A percentile compares a stretch with the other conserved stretches of the same genome.
These are phyloP conservation scores for Phascolomyces articulosus DNA, from an alignment of 371 early-diverging fungal species.

Conservation along the genomic window DNA sequence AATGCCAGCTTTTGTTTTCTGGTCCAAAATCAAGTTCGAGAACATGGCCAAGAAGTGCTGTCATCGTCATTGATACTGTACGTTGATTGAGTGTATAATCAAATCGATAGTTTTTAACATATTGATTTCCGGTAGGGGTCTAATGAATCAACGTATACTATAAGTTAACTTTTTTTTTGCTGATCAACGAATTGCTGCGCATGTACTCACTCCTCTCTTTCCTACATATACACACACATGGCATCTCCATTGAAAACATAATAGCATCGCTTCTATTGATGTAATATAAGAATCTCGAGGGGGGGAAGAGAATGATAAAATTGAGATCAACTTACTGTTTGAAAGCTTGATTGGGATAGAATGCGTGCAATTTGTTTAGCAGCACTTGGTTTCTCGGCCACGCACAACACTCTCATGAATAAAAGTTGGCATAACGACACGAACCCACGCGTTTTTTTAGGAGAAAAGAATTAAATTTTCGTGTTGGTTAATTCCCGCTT, in stretches of 20 bases:
- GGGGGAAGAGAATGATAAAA: not conserved
- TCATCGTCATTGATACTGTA: slow-evolving; percentile 78
- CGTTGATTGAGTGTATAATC: slow-evolving; percentile 59
- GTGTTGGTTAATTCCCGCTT: not conserved
- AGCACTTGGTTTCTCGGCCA: slow-evolving; percentile 99
- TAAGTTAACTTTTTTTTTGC: not conserved
- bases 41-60: slow-evolving; percentile 87
- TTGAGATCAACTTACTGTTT: slow-evolving; percentile 34
- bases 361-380: slow-evolving; percentile 90
- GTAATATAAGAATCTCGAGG: too few relatives aligned
- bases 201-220: too few relatives aligned
- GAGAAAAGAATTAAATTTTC: not conserved
- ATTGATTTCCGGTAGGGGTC: slow-evolving; percentile 54
- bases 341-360: slow-evolving; percentile 57
- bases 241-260: too few relatives aligned
- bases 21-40: slow-evolving; percentile 65
- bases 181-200: not conserved
- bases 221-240: not conserved
- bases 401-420: slow-evolving; percentile 84
- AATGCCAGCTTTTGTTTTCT: slow-evolving; percentile 63
- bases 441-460: not conserved
- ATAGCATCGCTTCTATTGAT: too few relatives aligned
- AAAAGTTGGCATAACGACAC: not conserved
- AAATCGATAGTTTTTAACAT: slow-evolving; percentile 85
- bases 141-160: slow-evolving; percentile 30